phyloP scores from a whole-genome alignment of 495 filamentous ascomycete species.

The Xylaria cubensis region DNA sequence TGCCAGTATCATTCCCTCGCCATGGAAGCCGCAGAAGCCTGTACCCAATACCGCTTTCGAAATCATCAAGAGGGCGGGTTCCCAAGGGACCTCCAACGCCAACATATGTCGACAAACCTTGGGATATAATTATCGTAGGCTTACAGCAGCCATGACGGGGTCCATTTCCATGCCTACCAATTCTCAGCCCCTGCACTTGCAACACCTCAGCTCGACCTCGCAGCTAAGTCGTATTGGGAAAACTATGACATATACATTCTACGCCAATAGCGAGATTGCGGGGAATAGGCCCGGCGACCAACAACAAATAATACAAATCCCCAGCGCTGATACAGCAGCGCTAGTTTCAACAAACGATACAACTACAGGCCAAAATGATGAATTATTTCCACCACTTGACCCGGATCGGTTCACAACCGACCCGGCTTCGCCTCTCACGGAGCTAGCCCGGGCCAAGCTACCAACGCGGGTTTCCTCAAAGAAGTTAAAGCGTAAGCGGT shows the following conservation, averaged over 20 bases:
- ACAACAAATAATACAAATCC: neutral
- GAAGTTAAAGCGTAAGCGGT: slow-evolving; percentile 16
- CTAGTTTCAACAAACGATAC: neutral
- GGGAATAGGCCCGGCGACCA: slow-evolving; percentile 2
- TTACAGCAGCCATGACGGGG: slow-evolving; percentile 48
- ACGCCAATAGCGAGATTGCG: slow-evolving; percentile 33
- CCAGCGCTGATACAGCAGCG: neutral
- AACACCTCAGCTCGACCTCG: slow-evolving; percentile 50
- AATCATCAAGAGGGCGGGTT: slow-evolving; percentile 49
- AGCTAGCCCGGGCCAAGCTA: slow-evolving; percentile 1
- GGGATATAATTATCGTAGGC: slow-evolving; percentile 52
- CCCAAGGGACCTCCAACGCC: slow-evolving; percentile 50
- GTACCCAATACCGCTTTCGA: slow-evolving; percentile 52
- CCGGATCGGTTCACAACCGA: slow-evolving; percentile 26
- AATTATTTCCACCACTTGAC: slow-evolving; percentile 30
- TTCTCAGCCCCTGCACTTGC: slow-evolving; percentile 51
- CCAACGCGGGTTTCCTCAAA: neutral
- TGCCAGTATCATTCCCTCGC: slow-evolving; percentile 20
- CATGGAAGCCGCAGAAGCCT: slow-evolving; percentile 54
- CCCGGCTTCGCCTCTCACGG: slow-evolving; percentile 18
- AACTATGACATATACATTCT: slow-evolving; percentile 55
- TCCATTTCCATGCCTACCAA: slow-evolving; percentile 47
- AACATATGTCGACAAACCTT: slow-evolving; percentile 51
- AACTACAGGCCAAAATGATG: neutral
- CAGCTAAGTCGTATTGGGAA: slow-evolving; percentile 50